Evolutionary conservation across 163 green algal genomes (phyloP), one percentile per base, ranked within the genome.

Genomic region (Prototheca wickerhamii): DNA sequence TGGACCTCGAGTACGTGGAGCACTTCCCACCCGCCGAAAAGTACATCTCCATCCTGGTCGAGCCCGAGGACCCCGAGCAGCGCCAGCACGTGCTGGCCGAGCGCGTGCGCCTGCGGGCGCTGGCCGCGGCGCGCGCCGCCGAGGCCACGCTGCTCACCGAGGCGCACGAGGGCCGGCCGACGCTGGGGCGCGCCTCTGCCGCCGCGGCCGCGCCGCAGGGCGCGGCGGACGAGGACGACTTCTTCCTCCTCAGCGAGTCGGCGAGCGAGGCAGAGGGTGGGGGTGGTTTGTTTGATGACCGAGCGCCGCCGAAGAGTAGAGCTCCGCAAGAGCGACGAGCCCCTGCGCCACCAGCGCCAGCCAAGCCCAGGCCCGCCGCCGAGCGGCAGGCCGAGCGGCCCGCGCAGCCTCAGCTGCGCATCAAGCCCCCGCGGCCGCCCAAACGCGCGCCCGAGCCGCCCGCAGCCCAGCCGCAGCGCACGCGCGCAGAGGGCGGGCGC

Each of bases 21-120:
- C 69, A 93, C 71, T 95, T 95, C 33, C 88, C 88, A 12, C 87
- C 86, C 58, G 84, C 76, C 4, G 84, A 93, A 64, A 88, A 88
- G 65, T 95, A 92, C 61, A 85, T 95, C 28, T 84, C 77, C 3
- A 58, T 95, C 17, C 58, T 94, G 32, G 76, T 69, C 40, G 33
- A 78, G 2, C 71, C 71, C 2, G 67, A 77, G 4, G 62, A 68
- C 2, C 61, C 79, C 3, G 78, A 77, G 34, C 82, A 70, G 10
- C 73, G 84, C 68, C 66, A 57, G 28, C 32, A 60, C 34, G 60
- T 91, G 21, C 73, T 83, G 25, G 59, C 74, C 12, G 71, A 87
- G 71, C 70, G 85, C 1, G 57, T 43, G 5, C 74, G 83, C 35
- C 64, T 93, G 56, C 70, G 76, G 2, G 75, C 61, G 1, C 29